Evolutionary conservation across 2,329 filamentous ascomycete species (phyloP).

Genomic region (Diaporthe sp.): DNA sequence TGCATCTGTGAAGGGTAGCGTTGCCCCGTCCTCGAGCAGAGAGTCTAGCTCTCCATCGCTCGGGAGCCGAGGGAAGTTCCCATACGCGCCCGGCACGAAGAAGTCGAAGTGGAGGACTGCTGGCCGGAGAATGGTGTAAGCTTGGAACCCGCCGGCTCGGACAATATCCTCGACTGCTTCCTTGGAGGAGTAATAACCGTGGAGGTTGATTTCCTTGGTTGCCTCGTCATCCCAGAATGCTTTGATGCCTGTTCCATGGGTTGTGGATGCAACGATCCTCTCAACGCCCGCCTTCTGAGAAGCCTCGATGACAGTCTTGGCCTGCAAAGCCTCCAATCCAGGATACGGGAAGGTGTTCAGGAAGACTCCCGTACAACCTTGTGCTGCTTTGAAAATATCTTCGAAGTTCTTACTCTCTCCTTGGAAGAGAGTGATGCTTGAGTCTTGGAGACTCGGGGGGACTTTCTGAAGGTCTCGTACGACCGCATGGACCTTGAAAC

Average conservation of each 20-base stretch:
- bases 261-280: background rate
- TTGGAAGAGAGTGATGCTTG: background rate
- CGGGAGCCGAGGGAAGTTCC: slow-evolving; percentile 45
- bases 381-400: background rate
- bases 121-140: slow-evolving; percentile 11
- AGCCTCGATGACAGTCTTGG: slow-evolving; percentile 1
- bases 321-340: background rate
- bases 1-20: slow-evolving; percentile 43
- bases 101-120: slow-evolving; percentile 5
- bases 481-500: background rate
- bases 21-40: slow-evolving; percentile 36
- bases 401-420: background rate
- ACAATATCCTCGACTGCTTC: slow-evolving; percentile 8
- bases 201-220: background rate
- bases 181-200: background rate
- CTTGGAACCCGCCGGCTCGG: background rate
- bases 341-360: background rate
- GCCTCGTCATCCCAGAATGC: background rate
- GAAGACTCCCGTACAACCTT: background rate
- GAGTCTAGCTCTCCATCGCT: slow-evolving; percentile 43
- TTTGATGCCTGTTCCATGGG: background rate
- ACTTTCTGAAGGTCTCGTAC: slow-evolving; percentile 7
- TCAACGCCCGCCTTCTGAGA: background rate
- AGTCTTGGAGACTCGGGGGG: background rate
- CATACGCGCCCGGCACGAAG: background rate